Evolutionary conservation across 2,329 filamentous ascomycete species (phyloP).

Genomic region (Talaromyces sp.): DNA sequence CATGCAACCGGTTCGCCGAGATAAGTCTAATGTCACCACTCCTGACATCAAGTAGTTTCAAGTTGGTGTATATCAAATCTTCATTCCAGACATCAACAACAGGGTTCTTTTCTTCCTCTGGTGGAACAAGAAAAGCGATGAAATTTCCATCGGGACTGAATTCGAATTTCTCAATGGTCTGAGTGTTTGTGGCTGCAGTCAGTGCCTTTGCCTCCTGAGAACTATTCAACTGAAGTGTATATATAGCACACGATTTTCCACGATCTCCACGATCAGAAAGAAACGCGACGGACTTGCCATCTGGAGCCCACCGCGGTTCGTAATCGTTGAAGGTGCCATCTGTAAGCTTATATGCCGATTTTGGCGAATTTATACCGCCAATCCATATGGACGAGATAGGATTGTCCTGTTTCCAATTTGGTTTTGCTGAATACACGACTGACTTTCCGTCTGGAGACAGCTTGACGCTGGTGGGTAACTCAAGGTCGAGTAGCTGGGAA

Average conservation of each 20-base stretch:
- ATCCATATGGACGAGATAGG: slow-evolving; percentile 13
- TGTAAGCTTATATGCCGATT: slow-evolving; percentile 7
- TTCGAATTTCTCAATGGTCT: slow-evolving; percentile 7
- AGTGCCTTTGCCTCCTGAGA: not conserved
- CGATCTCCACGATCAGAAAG: slow-evolving; percentile 11
- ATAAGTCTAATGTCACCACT: slow-evolving; percentile 7
- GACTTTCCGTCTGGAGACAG: slow-evolving; percentile 9
- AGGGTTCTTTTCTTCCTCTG: not conserved
- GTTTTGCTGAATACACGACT: slow-evolving; percentile 16
- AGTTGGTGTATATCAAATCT: slow-evolving; percentile 1
- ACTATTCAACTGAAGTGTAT: not conserved
- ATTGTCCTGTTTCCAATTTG: slow-evolving; percentile 3
- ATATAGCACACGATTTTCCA: slow-evolving; percentile 11
- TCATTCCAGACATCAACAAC: slow-evolving; percentile 13
- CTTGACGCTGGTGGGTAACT: slow-evolving; percentile 1
- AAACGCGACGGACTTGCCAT: not conserved
- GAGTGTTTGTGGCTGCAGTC: not conserved
- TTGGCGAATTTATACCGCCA: not conserved
- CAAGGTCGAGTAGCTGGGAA: slow-evolving; percentile 7
- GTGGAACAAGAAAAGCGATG: slow-evolving; percentile 5
- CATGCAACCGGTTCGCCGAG: not conserved
- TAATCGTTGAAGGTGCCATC: slow-evolving; percentile 1
- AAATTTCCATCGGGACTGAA: slow-evolving; percentile 10
- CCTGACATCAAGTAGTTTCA: slow-evolving; percentile 7
- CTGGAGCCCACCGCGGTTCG: slow-evolving; percentile 6